Percentiles rank a stretch among this genome's conserved stretches.
These are phyloP conservation scores for Chlorella sorokiniana DNA, from an alignment of 139 green algal species.

Conservation along the genomic window DNA sequence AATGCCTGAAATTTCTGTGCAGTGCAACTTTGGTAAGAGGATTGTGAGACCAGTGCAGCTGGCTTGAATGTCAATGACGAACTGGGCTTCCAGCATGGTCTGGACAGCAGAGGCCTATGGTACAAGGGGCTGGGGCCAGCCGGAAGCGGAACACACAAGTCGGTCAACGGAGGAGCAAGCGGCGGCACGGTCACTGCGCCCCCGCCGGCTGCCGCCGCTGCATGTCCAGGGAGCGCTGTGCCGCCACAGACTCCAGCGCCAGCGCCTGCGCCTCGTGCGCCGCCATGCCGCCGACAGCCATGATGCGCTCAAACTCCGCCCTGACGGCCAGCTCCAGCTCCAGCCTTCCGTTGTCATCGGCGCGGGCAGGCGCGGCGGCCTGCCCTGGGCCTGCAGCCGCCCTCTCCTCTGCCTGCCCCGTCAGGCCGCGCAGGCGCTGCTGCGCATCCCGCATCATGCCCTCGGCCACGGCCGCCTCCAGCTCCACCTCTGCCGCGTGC, in stretches of 20 bases:
- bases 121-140: too few relatives aligned
- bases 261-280: slow-evolving; percentile 30
- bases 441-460: slow-evolving; percentile 10
- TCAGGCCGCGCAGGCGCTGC: background rate
- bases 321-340: slow-evolving; percentile 22
- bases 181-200: too few relatives aligned
- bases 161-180: too few relatives aligned
- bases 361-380: background rate
- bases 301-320: background rate
- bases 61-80: too few relatives aligned
- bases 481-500: slow-evolving; percentile 11
- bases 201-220: background rate
- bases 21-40: too few relatives aligned
- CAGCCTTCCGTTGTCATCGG: background rate
- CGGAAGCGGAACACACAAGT: too few relatives aligned
- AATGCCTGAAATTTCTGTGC: too few relatives aligned
- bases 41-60: too few relatives aligned
- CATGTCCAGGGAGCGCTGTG: background rate
- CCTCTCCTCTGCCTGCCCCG: background rate
- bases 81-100: too few relatives aligned
- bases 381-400: background rate
- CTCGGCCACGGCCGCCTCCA: slow-evolving; percentile 12
- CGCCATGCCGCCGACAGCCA: background rate
- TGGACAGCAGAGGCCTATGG: too few relatives aligned
- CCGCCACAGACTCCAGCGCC: slow-evolving; percentile 24